Evolutionary conservation across 129 eudicot genomes (phyloP), one percentile per base, ranked within the genome.

Genomic region (Mikania micrantha): DNA sequence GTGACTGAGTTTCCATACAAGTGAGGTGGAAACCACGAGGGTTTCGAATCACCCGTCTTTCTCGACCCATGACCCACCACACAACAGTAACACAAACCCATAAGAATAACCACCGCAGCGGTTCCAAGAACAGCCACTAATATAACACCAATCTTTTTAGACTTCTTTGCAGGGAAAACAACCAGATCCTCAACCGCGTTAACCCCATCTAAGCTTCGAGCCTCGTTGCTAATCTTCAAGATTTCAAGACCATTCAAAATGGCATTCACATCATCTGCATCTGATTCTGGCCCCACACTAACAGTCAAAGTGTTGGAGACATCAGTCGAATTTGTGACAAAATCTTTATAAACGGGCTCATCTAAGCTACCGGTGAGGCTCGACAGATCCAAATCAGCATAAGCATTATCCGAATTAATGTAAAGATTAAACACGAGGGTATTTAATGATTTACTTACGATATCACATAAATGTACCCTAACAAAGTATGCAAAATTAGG

Each of bases 171-270:
- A 9, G 59, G 77, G 56, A 25, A 25, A 34, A 66, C 64, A 29
- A 80, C 85, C 42, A 94, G 73, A 78, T 69, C 72, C 3, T 68
- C 83, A 61, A 87, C 99, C 20, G 90, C 45, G 8, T 67, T 74
- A 73, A 71, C 50, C 31, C 99, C 99, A 22, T 71, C 84, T 25
- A 94, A 72, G 78, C 99, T 94, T 76, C 85, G 69, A 13, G 87
- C 97, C 19, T 82, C 85, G 66, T 94, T 94, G 81, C 99, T 94
- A 16, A 94, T 81, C 78, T 94, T 94, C 84, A 94, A 79, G 48
- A 94, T 65, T 70, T 94, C 99, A 58, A 94, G 83, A 58, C 99
- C 99, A 62, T 94, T 94, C 76, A 94, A 49, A 42, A 89, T 89
- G 0, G 95, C 97, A 66, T 82, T 72, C 3, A 49, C 29, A 41